A percentile compares a stretch with the other conserved stretches of the same genome.
These are phyloP conservation scores for Dictyostelium purpureum DNA, from an alignment of 78 protist genomes.

Conservation along the genomic window DNA sequence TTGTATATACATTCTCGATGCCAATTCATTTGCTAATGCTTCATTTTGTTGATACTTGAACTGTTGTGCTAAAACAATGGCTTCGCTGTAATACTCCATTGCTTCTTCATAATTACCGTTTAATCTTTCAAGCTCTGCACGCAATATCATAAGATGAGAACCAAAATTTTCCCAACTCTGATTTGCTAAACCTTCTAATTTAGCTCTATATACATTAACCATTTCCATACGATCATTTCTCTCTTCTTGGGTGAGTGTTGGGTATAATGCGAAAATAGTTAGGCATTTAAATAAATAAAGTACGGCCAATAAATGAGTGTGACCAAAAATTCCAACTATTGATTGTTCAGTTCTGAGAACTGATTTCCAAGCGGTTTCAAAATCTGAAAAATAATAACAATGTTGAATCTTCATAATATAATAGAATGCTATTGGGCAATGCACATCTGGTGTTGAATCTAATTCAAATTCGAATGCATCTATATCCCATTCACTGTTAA, in stretches of 20 bases:
- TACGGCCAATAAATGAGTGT: constrained; percentile 10
- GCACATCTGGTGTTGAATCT: constrained; percentile 11
- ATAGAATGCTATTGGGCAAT: constrained; percentile 51
- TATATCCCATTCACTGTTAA: constrained; percentile 18
- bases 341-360: background rate
- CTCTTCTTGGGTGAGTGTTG: too few species aligned
- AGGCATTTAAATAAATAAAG: constrained; percentile 22
- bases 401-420: background rate
- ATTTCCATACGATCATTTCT: background rate
- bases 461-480: constrained; percentile 27
- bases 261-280: background rate
- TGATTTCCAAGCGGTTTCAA: constrained; percentile 39
- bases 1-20: constrained; percentile 25
- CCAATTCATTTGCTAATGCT: constrained; percentile 43
- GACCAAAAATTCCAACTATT: constrained; percentile 39
- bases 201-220: background rate
- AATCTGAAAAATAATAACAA: constrained; percentile 9
- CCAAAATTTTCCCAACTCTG: constrained; percentile 37
- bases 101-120: background rate
- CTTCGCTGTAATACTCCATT: constrained; percentile 31
- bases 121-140: constrained; percentile 10
- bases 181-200: background rate
- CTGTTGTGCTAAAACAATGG: constrained; percentile 5
- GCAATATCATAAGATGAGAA: background rate
- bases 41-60: constrained; percentile 29